Evolutionary conservation across 2,329 filamentous ascomycete species (phyloP).

Genomic region (Aspergillus sp.): DNA sequence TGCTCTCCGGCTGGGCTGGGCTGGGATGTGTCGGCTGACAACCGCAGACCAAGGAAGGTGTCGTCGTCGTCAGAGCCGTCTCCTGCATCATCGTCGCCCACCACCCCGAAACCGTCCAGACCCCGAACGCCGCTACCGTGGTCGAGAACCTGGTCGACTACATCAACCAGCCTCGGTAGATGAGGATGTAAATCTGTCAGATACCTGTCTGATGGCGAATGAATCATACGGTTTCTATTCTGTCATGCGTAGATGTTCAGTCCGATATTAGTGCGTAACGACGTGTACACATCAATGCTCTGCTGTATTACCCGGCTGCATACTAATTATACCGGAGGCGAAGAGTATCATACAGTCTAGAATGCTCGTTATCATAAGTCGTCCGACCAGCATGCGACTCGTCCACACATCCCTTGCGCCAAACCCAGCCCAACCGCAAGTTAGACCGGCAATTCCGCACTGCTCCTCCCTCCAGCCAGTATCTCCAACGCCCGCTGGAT

Average conservation of each 20-base stretch:
- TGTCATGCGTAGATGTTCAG: constrained; percentile 2
- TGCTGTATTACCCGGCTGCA: no score
- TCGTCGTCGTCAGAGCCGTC: constrained; percentile 75
- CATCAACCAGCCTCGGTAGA: constrained; percentile 64
- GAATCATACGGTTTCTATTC: background rate
- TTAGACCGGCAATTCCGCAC: constrained; percentile 54
- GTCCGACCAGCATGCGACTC: no score
- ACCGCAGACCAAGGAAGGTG: constrained; percentile 63
- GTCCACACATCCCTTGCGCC: background rate
- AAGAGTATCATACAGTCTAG: no score
- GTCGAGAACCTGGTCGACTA: constrained; percentile 83
- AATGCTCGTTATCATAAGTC: no score
- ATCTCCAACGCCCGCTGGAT: constrained; percentile 66
- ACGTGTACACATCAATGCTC: no score
- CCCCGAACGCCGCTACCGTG: constrained; percentile 65
- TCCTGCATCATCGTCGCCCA: constrained; percentile 83
- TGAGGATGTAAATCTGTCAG: constrained; percentile 12
- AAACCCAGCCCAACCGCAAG: background rate
- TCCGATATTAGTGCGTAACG: no score
- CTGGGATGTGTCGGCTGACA: constrained; percentile 1
- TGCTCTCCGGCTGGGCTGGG: background rate
- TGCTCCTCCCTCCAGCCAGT: constrained; percentile 58
- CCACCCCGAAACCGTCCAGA: constrained; percentile 65
- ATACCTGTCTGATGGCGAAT: constrained; percentile 5
- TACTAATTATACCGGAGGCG: no score